phyloP scores from a whole-genome alignment of 345 rosid species.

The Eutrema yunnanense region DNA sequence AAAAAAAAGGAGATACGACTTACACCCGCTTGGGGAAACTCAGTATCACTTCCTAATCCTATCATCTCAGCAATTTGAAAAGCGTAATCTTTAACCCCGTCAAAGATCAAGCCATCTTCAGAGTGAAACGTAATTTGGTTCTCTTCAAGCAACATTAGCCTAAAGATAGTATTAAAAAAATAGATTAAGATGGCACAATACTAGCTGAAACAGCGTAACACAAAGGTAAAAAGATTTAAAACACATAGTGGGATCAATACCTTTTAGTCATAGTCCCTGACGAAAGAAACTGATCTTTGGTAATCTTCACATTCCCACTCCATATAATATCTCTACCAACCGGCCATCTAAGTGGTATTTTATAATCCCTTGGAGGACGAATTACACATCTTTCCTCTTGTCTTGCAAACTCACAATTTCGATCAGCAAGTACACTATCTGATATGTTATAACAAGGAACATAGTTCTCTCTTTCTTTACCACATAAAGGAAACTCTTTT shows the following conservation, averaged over 20 bases:
- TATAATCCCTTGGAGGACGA: slow-evolving; percentile 90
- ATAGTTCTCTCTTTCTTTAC: slow-evolving; percentile 77
- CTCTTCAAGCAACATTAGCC: slow-evolving; percentile 94
- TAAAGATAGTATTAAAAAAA: slow-evolving; percentile 12
- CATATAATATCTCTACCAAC: slow-evolving; percentile 88
- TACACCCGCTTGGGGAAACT: slow-evolving; percentile 88
- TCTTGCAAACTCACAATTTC: slow-evolving; percentile 68
- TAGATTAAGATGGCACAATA: not conserved
- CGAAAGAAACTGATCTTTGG: slow-evolving; percentile 89
- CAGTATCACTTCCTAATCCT: slow-evolving; percentile 82
- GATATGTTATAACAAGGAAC: slow-evolving; percentile 89
- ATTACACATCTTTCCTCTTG: slow-evolving; percentile 49
- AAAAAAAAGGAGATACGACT: slow-evolving; percentile 24
- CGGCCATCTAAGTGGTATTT: slow-evolving; percentile 90
- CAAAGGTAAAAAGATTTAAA: not conserved
- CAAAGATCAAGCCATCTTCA: slow-evolving; percentile 74
- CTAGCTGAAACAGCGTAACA: not conserved
- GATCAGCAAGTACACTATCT: slow-evolving; percentile 60
- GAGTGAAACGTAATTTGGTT: slow-evolving; percentile 93
- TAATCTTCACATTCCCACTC: slow-evolving; percentile 88
- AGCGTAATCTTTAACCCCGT: slow-evolving; percentile 88
- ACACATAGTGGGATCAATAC: slow-evolving; percentile 25
- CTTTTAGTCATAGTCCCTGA: slow-evolving; percentile 96
- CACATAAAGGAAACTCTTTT: slow-evolving; percentile 64
- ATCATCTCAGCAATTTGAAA: slow-evolving; percentile 94